Base-by-base conservation (phyloP, 2,329 filamentous ascomycete species). In the Pleochaeta shiraiana region DNA sequence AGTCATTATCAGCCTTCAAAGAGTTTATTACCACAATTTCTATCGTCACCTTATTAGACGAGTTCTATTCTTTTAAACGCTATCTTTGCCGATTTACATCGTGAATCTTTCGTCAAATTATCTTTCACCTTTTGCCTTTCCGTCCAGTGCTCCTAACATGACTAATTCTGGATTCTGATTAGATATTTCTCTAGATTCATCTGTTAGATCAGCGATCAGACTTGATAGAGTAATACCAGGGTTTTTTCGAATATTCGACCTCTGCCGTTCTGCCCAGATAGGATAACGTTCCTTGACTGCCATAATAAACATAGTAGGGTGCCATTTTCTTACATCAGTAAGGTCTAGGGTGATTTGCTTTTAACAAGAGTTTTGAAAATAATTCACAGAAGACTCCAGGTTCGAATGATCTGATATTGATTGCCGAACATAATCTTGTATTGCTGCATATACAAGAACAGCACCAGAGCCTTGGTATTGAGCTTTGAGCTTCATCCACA, bases 321-420 rank as follows among this genome's bases (percentile, higher is more conserved):
- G 19, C 59, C 37, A 62, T 62, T 57, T 26, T 9, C 50, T 9
- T 31, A 37, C 57, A 37, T 61, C 31, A 19, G 57, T 62, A 45
- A 39, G 59, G 11, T 24, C 59, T 11, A 1, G 53, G 14, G 28
- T 59, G 14, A 59, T 21, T 59, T 30, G 14, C 31, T 24, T 28
- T 59, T 59, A n/a, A 16, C 53, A 31, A 24, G 53, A 59, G 28
- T 59, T 59, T 33, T 59, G 53, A 26, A 59, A 59, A 59, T 30
- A 11, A 3, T 59, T 59, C 7, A 30, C 14, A n/a, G 12, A 59
- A 12, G 16, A n/a, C 14, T 11, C 12, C 11, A 59, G n/a, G 12
- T 33, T 30, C 14, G 28, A 26, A 31, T 30, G 28, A 12, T 59
- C 28, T 16, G 53, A 30, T 9, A 33, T 19, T 14, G 24, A 19